Base-by-base conservation (phyloP, 2,329 filamentous ascomycete genomes). In the Fusarium clavum region DNA sequence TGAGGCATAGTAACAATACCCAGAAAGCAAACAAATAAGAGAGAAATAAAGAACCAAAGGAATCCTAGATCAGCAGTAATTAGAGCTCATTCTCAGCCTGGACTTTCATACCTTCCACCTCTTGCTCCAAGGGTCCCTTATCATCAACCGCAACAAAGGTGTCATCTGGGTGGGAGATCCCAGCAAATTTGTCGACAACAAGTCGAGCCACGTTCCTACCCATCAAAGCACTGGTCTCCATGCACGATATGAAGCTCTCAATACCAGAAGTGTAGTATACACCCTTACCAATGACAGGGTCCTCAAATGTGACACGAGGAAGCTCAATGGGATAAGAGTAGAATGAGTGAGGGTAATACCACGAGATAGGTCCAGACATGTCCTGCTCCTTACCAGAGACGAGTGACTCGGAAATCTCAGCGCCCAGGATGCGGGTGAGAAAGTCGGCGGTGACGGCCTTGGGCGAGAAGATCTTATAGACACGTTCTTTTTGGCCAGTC, bases 221-320 rank as follows among this genome's bases (percentile, higher is more conserved):
- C 89, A 96, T 96, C 72, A 98, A 80, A 2, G 93, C 92, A 78
- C 91, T 97, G 9, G 96, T 98, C 84, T 99, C 96, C 96, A 99
- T 98, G 0, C 94, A 97, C 12, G 92, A 96, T 72, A 98, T 97
- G 78, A 99, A 98, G 72, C 91, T 91, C 81, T 98, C 95, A 45
- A 98, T 97, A 4, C 88, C 90, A 13, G 88, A 89, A 0, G 90
- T 91, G 77, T 92, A 92, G 79, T 90, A 96, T 16, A 95, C 75
- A 0, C 88, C 88, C 9, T 86, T 80, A 8, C 88, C 90, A 5
- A 98, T 78, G 67, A 90, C 83, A 5, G 91, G 88, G 65, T 96
- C 91, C 72, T 98, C 94, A 78, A 98, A 99, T 0, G 92, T 94
- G 1, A 94, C 90, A 1, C 94, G 87, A 0, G 95, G 95, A n/a